Evolutionary conservation across 768 basidiomycete species (phyloP), one percentile per base, ranked within the genome.

Genomic region (Dentipellis fragilis): DNA sequence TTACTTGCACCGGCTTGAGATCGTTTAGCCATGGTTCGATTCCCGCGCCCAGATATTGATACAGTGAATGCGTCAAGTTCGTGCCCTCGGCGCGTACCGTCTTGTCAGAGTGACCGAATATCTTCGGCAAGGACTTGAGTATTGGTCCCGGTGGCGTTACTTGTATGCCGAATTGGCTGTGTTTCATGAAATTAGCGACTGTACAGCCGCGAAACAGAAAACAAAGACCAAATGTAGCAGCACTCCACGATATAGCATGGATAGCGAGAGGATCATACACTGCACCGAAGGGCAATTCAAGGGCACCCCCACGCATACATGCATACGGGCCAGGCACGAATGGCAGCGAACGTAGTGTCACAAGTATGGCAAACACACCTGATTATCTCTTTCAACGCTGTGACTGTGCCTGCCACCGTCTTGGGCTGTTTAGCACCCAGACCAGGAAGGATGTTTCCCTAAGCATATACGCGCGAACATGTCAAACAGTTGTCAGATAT

Each of bases 1-100:
- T 93, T 45, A 95, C 83, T 69, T 98, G 96, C 3, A 99, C 93
- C 1, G 95, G 93, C 67, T 99, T 99, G 58, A 99, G 78, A 58
- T 97, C 94, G 19, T 80, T 73, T 19, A 99, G 73, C 75, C 84
- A 91, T 49, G 90, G 80, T 54, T 93, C 85, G 58, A 99, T 86
- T 0, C 83, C 84, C 52, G 81, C 64, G 12, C 69, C 95, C 54
- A 98, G 83, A 67, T 84, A 93, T 57, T 89, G 85, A 73, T 98
- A 95, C 7, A 98, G 70, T 0, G 73, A 72, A 63, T 87, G 84
- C 0, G 83, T 76, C 17, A 99, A 82, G 29, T 77, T 74, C 0
- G 82, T 82, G 36, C 95, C 96, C 71, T 99, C 96, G 1, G 89
- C 83, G 57, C 96, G 88, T 52, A 99, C 96, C 23, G 82, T 87